phyloP scores from a whole-genome alignment of 352 stramenopile species.

The Phytophthora tubulina region DNA sequence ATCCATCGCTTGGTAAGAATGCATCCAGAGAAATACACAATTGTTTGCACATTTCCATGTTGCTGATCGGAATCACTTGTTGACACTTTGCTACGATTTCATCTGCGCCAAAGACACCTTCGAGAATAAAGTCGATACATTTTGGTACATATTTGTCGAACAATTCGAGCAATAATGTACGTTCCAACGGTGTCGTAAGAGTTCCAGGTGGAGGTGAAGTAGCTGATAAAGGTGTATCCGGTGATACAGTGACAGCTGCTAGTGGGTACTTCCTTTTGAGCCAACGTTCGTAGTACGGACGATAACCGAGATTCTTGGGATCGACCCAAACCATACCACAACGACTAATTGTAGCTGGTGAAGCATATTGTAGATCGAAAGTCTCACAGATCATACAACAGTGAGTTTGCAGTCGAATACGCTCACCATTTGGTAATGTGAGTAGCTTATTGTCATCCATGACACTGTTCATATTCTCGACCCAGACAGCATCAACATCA shows the following conservation, averaged over 20 bases:
- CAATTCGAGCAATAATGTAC: conserved; percentile 74
- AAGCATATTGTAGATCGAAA: conserved; percentile 96
- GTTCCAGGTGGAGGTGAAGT: conserved; percentile 21
- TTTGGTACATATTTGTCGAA: conserved; percentile 95
- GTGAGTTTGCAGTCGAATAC: conserved; percentile 94
- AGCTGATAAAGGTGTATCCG: neutral
- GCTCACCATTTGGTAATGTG: conserved; percentile 95
- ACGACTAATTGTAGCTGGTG: conserved; percentile 94
- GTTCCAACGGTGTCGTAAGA: conserved; percentile 51
- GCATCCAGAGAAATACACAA: conserved; percentile 93
- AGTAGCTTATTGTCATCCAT: conserved; percentile 98
- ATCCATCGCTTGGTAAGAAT: conserved; percentile 73
- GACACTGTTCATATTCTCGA: conserved; percentile 98
- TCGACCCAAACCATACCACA: conserved; percentile 98
- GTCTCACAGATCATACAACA: conserved; percentile 96
- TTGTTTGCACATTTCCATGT: conserved; percentile 97
- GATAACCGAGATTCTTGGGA: conserved; percentile 96
- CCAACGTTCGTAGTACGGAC: conserved; percentile 96
- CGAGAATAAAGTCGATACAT: conserved; percentile 94
- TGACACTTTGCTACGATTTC: conserved; percentile 92
- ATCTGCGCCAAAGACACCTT: conserved; percentile 89
- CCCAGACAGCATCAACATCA: conserved; percentile 96
- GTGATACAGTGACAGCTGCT: conserved; percentile 2
- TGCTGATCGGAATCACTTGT: conserved; percentile 94
- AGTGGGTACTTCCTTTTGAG: conserved; percentile 91